phyloP scores from a whole-genome alignment of 495 filamentous ascomycete genomes.

The Stereocaulon alpinum region DNA sequence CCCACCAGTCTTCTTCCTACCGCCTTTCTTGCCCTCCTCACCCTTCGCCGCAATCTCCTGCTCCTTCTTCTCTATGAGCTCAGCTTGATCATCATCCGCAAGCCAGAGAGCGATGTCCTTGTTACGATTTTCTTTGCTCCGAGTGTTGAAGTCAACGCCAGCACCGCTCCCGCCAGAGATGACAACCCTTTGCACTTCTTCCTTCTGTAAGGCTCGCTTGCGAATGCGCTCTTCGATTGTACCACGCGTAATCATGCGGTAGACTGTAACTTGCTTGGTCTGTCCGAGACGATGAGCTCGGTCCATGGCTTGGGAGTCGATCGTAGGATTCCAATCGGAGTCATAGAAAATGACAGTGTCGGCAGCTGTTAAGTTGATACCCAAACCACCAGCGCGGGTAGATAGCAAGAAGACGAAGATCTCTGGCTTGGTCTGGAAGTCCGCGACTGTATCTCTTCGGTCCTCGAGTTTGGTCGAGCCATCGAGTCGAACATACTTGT shows the following conservation, averaged over 20 bases:
- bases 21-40: constrained; percentile 42
- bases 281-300: constrained; percentile 96
- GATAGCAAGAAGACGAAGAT: constrained; percentile 96
- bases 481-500: constrained; percentile 94
- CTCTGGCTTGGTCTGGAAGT: constrained; percentile 86
- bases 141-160: constrained; percentile 87
- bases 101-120: constrained; percentile 97
- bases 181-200: constrained; percentile 97
- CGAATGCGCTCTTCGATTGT: constrained; percentile 98
- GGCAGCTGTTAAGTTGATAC: constrained; percentile 91
- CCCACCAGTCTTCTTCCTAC: constrained; percentile 39
- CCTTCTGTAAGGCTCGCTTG: constrained; percentile 94
- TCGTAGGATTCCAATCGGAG: constrained; percentile 98
- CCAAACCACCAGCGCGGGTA: constrained; percentile 91
- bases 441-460: constrained; percentile 87
- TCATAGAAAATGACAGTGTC: constrained; percentile 99
- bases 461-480: constrained; percentile 98
- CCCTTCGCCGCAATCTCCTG: constrained; percentile 60
- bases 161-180: constrained; percentile 80
- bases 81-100: constrained; percentile 88
- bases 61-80: constrained; percentile 80
- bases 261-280: constrained; percentile 91
- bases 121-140: constrained; percentile 78
- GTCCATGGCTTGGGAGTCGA: constrained; percentile 98
- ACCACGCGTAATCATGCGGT: constrained; percentile 90